These are phyloP conservation scores for Kodamaea kaohsiungensis DNA, from an alignment of 805 yeast species.

Conservation along the genomic window DNA sequence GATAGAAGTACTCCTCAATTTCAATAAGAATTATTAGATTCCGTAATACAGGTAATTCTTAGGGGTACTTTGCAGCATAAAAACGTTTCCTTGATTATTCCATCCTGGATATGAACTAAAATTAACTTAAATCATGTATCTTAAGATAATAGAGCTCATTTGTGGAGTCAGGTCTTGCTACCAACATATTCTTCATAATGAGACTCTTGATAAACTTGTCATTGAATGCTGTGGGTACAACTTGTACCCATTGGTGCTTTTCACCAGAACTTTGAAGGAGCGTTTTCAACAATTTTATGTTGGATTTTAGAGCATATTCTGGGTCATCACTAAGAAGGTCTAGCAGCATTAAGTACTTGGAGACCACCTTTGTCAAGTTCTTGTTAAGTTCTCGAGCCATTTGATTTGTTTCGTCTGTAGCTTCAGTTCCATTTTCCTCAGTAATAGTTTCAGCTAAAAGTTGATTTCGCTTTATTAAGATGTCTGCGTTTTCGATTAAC, in stretches of 20 bases:
- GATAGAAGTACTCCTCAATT: neutral
- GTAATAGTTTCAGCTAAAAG: neutral
- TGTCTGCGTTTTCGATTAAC: neutral
- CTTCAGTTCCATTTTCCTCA: neutral
- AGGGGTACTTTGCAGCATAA: neutral
- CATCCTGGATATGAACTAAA: no score
- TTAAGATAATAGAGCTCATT: constrained; percentile 5
- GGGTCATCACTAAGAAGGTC: neutral
- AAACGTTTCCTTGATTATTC: neutral
- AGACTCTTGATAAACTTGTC: constrained; percentile 2
- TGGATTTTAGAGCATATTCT: neutral
- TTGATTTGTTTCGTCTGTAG: neutral
- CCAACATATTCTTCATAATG: constrained; percentile 6
- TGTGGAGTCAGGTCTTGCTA: constrained; percentile 7
- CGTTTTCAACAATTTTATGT: neutral
- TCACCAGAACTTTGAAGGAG: neutral
- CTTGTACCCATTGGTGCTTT: constrained; percentile 8
- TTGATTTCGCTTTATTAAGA: neutral
- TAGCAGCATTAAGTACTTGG: neutral
- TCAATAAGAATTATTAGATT: neutral
- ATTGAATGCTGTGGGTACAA: neutral
- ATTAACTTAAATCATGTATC: constrained; percentile 2
- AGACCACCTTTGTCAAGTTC: constrained; percentile 3
- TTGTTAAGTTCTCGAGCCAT: neutral
- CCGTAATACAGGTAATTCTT: neutral